phyloP scores from a whole-genome alignment of 371 early-diverging fungal species.

The Funneliformis caledonium region DNA sequence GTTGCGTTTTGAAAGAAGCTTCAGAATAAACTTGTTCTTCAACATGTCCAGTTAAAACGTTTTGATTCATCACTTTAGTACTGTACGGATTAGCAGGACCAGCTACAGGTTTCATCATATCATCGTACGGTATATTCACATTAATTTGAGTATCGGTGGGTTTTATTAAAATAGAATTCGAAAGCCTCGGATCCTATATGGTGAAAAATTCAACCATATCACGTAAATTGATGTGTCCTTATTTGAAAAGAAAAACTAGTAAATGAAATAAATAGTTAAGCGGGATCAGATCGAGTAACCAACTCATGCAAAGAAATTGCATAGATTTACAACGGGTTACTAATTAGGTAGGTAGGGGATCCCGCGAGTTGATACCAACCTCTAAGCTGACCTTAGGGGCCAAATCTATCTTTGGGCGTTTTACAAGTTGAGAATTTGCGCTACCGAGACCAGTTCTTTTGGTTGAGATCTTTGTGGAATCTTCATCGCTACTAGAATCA shows the following conservation, averaged over 20 bases:
- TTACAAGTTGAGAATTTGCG: constrained; percentile 1
- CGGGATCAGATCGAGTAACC: not conserved
- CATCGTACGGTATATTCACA: constrained; percentile 80
- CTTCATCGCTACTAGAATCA: constrained; percentile 16
- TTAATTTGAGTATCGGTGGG: constrained; percentile 71
- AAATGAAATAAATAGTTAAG: not conserved
- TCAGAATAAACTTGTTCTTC: constrained; percentile 82
- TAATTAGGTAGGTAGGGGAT: not conserved
- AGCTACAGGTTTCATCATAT: constrained; percentile 64
- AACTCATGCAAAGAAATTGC: not conserved
- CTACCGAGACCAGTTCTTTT: not conserved
- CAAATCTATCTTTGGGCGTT: constrained; percentile 54
- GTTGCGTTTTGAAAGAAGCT: constrained; percentile 76
- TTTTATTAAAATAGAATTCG: constrained; percentile 58
- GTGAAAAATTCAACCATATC: constrained; percentile 17
- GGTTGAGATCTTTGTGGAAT: not conserved
- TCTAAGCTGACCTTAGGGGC: constrained; percentile 80
- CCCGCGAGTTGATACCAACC: constrained; percentile 46
- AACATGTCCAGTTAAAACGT: constrained; percentile 79
- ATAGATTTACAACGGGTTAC: not conserved
- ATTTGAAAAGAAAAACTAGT: not conserved
- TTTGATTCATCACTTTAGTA: constrained; percentile 54
- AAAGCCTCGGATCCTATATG: constrained; percentile 51
- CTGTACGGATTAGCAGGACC: constrained; percentile 84
- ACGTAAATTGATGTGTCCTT: constrained; percentile 21